Conservation (phyloP, 176 grass and related monocot genomes). For the Aegilops tauschii region DNA sequence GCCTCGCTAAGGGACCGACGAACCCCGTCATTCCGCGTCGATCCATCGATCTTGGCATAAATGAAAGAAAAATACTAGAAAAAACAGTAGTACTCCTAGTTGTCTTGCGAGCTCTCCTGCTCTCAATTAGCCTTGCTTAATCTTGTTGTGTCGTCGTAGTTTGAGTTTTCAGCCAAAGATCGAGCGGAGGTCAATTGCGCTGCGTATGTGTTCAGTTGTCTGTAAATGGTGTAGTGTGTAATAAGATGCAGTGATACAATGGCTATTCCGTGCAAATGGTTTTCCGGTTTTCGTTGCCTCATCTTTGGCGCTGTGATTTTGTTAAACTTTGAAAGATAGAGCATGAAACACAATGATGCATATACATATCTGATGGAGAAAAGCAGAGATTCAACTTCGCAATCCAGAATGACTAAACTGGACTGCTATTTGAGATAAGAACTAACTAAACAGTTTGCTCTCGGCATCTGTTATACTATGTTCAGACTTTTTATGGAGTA, state of each 20-base stretch:
- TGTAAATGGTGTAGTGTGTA: conserved; percentile 7
- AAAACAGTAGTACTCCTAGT: neutral
- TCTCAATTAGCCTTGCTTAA: neutral
- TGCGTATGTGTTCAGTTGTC: neutral
- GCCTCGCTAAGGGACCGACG: conserved; percentile 31
- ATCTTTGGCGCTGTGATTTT: too few relatives aligned
- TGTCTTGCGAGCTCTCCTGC: neutral
- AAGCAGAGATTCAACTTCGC: neutral
- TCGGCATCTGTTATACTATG: neutral
- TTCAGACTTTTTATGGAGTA: neutral
- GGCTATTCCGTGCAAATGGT: neutral
- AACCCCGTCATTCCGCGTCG: neutral
- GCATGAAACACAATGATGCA: neutral
- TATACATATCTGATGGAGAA: neutral
- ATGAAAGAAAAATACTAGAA: neutral
- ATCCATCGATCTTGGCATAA: neutral
- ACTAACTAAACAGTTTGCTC: neutral
- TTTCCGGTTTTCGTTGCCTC: neutral
- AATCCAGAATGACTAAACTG: neutral
- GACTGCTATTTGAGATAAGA: neutral
- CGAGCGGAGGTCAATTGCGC: neutral
- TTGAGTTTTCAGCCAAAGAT: neutral
- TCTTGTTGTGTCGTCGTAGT: neutral
- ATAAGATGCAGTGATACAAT: conserved; percentile 17
- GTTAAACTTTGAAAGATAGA: too few relatives aligned